Conservation (phyloP, 1,139 yeast genomes). For the Candida freyschussii region DNA sequence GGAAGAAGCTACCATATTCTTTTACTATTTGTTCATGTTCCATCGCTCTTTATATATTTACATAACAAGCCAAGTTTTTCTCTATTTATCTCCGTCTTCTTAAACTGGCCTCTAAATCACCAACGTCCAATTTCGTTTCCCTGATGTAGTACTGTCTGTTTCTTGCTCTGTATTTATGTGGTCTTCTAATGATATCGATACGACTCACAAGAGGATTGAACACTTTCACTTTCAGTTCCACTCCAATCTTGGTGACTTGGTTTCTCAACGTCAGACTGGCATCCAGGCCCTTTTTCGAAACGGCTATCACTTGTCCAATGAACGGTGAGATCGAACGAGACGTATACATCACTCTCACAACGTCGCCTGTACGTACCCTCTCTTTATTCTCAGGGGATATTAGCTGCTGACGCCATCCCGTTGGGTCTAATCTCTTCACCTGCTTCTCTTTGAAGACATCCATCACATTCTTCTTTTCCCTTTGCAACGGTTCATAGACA, state of each 20-base stretch:
- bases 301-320: conserved; percentile 71
- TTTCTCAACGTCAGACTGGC: conserved; percentile 75
- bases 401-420: conserved; percentile 66
- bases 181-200: conserved; percentile 71
- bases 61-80: no score
- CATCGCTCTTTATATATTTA: not conserved
- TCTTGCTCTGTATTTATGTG: conserved; percentile 64
- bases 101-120: conserved; percentile 53
- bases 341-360: conserved; percentile 69
- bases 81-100: conserved; percentile 27
- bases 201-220: conserved; percentile 73
- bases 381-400: conserved; percentile 41
- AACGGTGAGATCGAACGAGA: conserved; percentile 50
- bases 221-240: conserved; percentile 73
- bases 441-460: conserved; percentile 19
- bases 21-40: conserved; percentile 10
- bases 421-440: conserved; percentile 57
- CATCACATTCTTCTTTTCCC: conserved; percentile 20
- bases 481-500: conserved; percentile 31
- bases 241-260: conserved; percentile 71
- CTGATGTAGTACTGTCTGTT: conserved; percentile 86
- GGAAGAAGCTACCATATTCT: conserved; percentile 15
- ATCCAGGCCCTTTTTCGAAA: conserved; percentile 66
- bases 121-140: conserved; percentile 77
- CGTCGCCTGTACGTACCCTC: conserved; percentile 71